These are phyloP conservation scores for Jamesozyma jinghongensis DNA, from an alignment of 805 yeast genomes.

Conservation along the genomic window DNA sequence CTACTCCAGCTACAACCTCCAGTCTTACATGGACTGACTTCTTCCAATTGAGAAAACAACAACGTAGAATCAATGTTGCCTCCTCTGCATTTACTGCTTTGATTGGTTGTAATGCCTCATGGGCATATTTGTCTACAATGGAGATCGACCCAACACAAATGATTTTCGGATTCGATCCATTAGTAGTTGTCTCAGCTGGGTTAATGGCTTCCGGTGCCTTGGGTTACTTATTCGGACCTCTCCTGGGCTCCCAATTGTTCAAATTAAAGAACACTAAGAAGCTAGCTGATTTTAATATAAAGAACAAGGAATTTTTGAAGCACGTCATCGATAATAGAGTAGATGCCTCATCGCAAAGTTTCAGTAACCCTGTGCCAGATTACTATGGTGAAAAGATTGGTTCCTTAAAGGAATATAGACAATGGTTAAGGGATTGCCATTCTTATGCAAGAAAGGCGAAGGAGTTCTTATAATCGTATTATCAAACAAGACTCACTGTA, in stretches of 20 bases:
- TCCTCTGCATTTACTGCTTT: conserved; percentile 63
- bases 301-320: conserved; percentile 65
- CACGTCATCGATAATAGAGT: conserved; percentile 75
- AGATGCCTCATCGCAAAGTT: conserved; percentile 83
- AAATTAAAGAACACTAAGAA: conserved; percentile 40
- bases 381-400: conserved; percentile 95
- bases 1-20: background rate
- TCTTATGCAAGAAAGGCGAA: conserved; percentile 77
- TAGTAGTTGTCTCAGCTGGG: conserved; percentile 68
- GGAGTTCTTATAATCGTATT: conserved; percentile 47
- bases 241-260: conserved; percentile 65
- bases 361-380: conserved; percentile 95
- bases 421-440: conserved; percentile 93
- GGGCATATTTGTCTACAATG: conserved; percentile 67
- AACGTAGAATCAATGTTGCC: conserved; percentile 57
- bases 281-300: conserved; percentile 42
- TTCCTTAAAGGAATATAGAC: conserved; percentile 75
- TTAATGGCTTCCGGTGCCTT: conserved; percentile 61
- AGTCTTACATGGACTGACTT: conserved; percentile 69
- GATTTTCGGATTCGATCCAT: conserved; percentile 83
- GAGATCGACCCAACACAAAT: conserved; percentile 84
- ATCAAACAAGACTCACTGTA: background rate
- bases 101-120: conserved; percentile 56
- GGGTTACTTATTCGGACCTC: conserved; percentile 80
- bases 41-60: conserved; percentile 63